A percentile compares a stretch with the other conserved stretches of the same genome.
phyloP scores from a whole-genome alignment of 768 basidiomycete genomes.

The Sarcodon aspratus region DNA sequence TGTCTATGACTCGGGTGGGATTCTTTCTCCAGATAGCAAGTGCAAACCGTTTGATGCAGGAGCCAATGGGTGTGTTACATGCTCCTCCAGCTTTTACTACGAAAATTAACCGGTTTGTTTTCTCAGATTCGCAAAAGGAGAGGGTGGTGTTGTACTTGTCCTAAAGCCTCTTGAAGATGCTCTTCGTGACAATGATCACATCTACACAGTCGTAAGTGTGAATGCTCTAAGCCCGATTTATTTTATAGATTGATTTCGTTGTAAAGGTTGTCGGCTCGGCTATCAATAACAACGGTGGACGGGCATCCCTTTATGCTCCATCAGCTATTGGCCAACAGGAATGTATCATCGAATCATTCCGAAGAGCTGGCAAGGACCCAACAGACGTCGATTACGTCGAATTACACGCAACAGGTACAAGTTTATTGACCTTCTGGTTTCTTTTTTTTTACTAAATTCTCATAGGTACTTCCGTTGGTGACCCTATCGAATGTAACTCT shows the following conservation, averaged over 20 bases:
- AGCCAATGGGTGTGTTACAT: conserved; percentile 28
- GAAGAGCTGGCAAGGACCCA: conserved; percentile 18
- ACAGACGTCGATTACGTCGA: conserved; percentile 37
- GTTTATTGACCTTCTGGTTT: background rate
- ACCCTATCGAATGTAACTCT: conserved; percentile 40
- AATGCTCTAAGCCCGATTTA: background rate
- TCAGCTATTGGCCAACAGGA: conserved; percentile 24
- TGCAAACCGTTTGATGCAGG: conserved; percentile 33
- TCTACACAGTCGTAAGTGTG: conserved; percentile 26
- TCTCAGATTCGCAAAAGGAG: conserved; percentile 25
- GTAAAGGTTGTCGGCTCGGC: conserved; percentile 28
- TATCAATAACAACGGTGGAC: conserved; percentile 25
- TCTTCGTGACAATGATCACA: conserved; percentile 25
- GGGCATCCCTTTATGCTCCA: conserved; percentile 25
- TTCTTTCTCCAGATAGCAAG: conserved; percentile 29
- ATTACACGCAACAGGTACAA: conserved; percentile 35
- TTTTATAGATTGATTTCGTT: background rate
- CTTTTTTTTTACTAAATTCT: background rate
- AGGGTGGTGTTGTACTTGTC: conserved; percentile 27
- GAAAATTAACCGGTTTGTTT: background rate
- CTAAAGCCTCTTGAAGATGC: conserved; percentile 28
- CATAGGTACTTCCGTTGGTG: conserved; percentile 30
- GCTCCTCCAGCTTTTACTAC: background rate
- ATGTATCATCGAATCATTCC: conserved; percentile 26
- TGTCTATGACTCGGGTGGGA: conserved; percentile 23